A percentile compares a stretch with the other conserved stretches of the same genome.
phyloP scores from a whole-genome alignment of 2,329 filamentous ascomycete species.

The Aspergillus aculeatinus region DNA sequence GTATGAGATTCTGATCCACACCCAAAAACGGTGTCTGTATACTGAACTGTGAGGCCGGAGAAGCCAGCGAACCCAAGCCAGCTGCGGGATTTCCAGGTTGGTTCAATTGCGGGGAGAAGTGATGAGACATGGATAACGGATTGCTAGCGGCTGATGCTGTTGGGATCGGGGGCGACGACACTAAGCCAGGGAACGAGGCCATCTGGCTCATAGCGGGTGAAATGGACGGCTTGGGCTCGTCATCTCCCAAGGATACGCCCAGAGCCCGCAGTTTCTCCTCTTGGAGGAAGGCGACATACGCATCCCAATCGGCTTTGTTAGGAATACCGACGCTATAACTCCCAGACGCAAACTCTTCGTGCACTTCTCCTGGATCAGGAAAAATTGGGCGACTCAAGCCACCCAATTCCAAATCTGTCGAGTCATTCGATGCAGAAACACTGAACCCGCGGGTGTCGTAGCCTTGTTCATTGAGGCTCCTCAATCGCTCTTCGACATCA shows the following conservation, averaged over 20 bases:
- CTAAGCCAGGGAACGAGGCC: constrained; percentile 71
- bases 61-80: constrained; percentile 63
- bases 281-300: constrained; percentile 77
- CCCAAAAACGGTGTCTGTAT: constrained; percentile 60
- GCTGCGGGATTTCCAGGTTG: constrained; percentile 64
- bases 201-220: constrained; percentile 69
- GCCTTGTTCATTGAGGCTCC: constrained; percentile 44
- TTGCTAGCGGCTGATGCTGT: constrained; percentile 75
- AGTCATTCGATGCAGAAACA: constrained; percentile 31
- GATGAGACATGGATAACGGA: constrained; percentile 59
- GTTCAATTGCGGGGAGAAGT: constrained; percentile 62
- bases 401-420: constrained; percentile 30
- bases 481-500: constrained; percentile 41
- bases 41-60: constrained; percentile 67
- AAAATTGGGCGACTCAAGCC: constrained; percentile 45
- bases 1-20: constrained; percentile 57
- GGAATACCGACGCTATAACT: constrained; percentile 44
- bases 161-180: constrained; percentile 81
- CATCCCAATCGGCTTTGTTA: constrained; percentile 62
- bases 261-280: constrained; percentile 92
- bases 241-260: constrained; percentile 77
- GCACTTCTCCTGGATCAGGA: constrained; percentile 42
- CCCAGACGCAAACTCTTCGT: constrained; percentile 34
- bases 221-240: constrained; percentile 66
- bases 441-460: constrained; percentile 45